phyloP scores from a whole-genome alignment of 495 filamentous ascomycete species.

The Daldinia loculata region DNA sequence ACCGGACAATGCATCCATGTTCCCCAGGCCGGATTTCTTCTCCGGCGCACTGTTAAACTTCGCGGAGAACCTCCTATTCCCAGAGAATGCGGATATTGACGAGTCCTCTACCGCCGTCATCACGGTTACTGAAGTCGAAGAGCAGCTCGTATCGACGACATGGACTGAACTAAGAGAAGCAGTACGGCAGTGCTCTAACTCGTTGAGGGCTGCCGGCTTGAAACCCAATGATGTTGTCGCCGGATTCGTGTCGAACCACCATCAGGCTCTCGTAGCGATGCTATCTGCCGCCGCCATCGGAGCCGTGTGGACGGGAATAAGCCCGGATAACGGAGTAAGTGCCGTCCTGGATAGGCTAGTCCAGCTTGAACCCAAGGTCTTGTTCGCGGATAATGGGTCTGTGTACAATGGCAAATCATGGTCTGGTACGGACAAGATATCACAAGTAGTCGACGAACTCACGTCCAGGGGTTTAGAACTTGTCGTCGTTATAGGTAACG shows the following conservation, averaged over 20 bases:
- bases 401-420: slow-evolving; percentile 90
- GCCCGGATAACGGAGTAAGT: slow-evolving; percentile 78
- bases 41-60: slow-evolving; percentile 82
- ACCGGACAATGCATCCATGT: slow-evolving; percentile 70
- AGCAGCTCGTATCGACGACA: slow-evolving; percentile 69
- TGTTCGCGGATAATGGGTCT: slow-evolving; percentile 87
- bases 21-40: slow-evolving; percentile 88
- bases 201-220: slow-evolving; percentile 71
- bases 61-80: slow-evolving; percentile 90
- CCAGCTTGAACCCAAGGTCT: slow-evolving; percentile 80
- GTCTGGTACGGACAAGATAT: slow-evolving; percentile 73
- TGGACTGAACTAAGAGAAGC: slow-evolving; percentile 83
- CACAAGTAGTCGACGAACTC: slow-evolving; percentile 72
- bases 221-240: slow-evolving; percentile 76
- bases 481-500: slow-evolving; percentile 75
- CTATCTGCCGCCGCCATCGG: slow-evolving; percentile 81
- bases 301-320: slow-evolving; percentile 90
- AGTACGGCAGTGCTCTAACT: slow-evolving; percentile 75
- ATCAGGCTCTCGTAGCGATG: slow-evolving; percentile 85
- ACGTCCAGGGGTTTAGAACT: slow-evolving; percentile 65
- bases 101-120: slow-evolving; percentile 74
- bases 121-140: slow-evolving; percentile 72
- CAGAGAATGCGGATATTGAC: slow-evolving; percentile 57
- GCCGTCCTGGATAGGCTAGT: slow-evolving; percentile 79
- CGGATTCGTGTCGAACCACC: slow-evolving; percentile 88